Percentiles rank a stretch among this genome's conserved stretches.
Evolutionary conservation across 148 eudicot species (phyloP).

Genomic region (Diospyros lotus): DNA sequence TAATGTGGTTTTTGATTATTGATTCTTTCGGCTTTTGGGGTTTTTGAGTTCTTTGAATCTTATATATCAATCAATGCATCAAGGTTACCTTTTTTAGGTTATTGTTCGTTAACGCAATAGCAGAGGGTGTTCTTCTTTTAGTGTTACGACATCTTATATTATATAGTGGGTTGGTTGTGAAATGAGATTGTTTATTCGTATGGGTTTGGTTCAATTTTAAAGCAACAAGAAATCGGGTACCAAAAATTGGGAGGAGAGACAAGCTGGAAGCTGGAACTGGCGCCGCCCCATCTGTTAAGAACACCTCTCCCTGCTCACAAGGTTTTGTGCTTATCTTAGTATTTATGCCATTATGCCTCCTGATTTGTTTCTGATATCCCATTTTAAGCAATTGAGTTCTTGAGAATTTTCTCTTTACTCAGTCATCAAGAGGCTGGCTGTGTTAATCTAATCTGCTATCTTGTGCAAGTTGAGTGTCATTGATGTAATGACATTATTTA

Average conservation of each 20-base stretch:
- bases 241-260: conserved; percentile 51
- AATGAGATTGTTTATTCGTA: conserved; percentile 7
- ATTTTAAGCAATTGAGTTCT: conserved; percentile 7
- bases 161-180: background rate
- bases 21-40: background rate
- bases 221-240: conserved; percentile 63
- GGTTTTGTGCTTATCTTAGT: conserved; percentile 45
- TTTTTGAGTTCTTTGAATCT: background rate
- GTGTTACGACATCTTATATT: background rate
- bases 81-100: too few relatives aligned
- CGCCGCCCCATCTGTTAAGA: conserved; percentile 52
- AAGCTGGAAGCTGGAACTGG: conserved; percentile 38
- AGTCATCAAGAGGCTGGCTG: background rate
- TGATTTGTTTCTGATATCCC: background rate
- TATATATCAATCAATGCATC: too few relatives aligned
- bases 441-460: background rate
- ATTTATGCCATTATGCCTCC: background rate
- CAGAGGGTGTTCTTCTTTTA: background rate
- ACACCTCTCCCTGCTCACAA: conserved; percentile 44
- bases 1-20: too few relatives aligned
- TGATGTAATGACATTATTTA: background rate
- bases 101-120: too few relatives aligned
- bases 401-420: background rate
- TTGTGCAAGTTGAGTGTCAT: background rate
- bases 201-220: conserved; percentile 23